Evolutionary conservation across 371 early-diverging fungal genomes (phyloP), one percentile per base, ranked within the genome.

Genomic region (Mucor piriformis): DNA sequence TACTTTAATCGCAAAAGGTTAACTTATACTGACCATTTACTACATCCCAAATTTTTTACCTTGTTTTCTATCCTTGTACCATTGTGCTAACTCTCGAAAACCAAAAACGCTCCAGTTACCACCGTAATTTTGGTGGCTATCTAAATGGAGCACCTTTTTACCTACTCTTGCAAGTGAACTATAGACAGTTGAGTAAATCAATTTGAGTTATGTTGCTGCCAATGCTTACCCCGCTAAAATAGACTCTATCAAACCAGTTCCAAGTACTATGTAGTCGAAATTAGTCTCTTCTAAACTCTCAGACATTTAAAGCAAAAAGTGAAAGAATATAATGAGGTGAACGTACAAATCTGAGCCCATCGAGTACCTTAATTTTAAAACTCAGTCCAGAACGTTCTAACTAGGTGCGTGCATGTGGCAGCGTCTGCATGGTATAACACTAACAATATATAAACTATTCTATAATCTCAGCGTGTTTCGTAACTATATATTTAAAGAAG

Each of bases 141-240:
- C 98, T 20, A 98, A 73, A 64, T 96, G 97, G n/a, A 97, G 85
- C 1, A 98, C 94, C 27, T 83, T 82, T 61, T 90, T 87, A n/a
- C 92, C 94, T 12, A 79, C 80, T 8, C 88, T 72, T 13, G 95
- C 83, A 32, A 95, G 81, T 6, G 94, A 86, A 12, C 91, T 91
- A 54, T 48, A n/a, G 12, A 18, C 7, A 20, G 38, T 10, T 37
- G 38, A n/a, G 6, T 32, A 15, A 29, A 29, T 49, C 18, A 2
- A n/a, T 8, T 48, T 29, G 43, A 11, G 16, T 23, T 32, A n/a
- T n/a, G n/a, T n/a, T n/a, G n/a, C n/a, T n/a, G n/a, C n/a, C 20
- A 24, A 34, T 12, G 32, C n/a, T 64, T 83, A 88, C 87, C 88
- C 93, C 18, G 95, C 92, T 6, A 95, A 59, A 20, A 95, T 88